Percentiles rank a stretch among this genome's conserved stretches.
Conservation (phyloP, 2,329 filamentous ascomycete species). For the Tolypocladium pustulatum region DNA sequence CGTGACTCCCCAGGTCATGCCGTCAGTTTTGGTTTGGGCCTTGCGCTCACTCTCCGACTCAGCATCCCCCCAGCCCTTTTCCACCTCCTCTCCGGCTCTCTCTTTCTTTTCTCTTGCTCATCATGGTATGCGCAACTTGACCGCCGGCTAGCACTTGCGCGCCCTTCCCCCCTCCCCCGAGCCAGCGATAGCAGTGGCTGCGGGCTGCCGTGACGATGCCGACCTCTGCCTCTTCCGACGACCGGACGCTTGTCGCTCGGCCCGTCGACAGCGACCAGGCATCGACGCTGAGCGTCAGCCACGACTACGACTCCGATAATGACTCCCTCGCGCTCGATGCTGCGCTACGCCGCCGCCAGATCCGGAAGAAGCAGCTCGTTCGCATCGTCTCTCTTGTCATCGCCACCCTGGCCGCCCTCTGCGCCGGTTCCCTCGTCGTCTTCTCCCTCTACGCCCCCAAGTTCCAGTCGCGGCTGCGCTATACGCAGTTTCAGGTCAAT, state of each 20-base stretch:
- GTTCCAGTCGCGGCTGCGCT: conserved; percentile 77
- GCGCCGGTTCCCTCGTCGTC: conserved; percentile 82
- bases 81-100: neutral
- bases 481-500: conserved; percentile 89
- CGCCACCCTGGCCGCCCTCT: conserved; percentile 52
- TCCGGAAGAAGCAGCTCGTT: conserved; percentile 19
- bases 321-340: conserved; percentile 6
- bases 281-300: conserved; percentile 11
- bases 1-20: neutral
- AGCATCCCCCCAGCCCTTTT: no score
- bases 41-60: neutral
- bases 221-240: conserved; percentile 8
- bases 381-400: conserved; percentile 41
- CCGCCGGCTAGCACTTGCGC: neutral
- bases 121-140: neutral
- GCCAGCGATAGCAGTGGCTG: neutral
- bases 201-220: conserved; percentile 8
- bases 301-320: conserved; percentile 4
- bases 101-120: neutral
- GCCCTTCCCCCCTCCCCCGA: neutral
- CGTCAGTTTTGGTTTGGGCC: neutral
- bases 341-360: conserved; percentile 8
- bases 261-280: conserved; percentile 11
- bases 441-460: conserved; percentile 91
- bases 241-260: conserved; percentile 6